Conservation (phyloP, 73 alveolate genomes). For the Effrenium voratum region DNA sequence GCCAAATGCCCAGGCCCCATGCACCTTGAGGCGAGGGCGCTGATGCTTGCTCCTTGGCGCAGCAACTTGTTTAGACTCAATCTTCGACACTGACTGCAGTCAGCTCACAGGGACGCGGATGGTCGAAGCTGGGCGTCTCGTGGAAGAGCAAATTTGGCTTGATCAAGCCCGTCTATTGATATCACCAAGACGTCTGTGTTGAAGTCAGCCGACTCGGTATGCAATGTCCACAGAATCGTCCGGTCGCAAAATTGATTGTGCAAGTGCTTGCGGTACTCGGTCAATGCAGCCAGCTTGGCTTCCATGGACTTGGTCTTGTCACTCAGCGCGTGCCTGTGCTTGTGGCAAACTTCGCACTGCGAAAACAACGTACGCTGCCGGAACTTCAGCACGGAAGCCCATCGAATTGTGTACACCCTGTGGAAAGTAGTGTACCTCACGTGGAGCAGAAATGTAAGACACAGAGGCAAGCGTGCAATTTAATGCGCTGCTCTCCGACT, state of each 20-base stretch:
- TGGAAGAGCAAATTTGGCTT: conserved; percentile 34
- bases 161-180: conserved; percentile 15
- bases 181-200: background rate
- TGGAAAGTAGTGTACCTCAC: conserved; percentile 7
- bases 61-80: background rate
- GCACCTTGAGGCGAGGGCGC: conserved; percentile 31
- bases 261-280: conserved; percentile 12
- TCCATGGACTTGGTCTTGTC: conserved; percentile 1
- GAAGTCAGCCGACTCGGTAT: background rate
- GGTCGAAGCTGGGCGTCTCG: background rate
- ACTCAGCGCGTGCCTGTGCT: background rate
- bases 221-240: background rate
- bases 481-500: no score
- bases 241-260: background rate
- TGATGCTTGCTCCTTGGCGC: background rate
- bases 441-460: no score
- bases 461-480: no score
- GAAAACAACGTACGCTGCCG: background rate
- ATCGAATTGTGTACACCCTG: background rate
- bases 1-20: conserved; percentile 44
- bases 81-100: background rate
- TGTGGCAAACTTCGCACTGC: conserved; percentile 12
- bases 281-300: background rate
- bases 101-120: background rate
- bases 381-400: background rate